Percentiles rank a stretch among this genome's conserved stretches.
Evolutionary conservation across 352 stramenopile genomes (phyloP).

Genomic region (Phytopythium litorale): DNA sequence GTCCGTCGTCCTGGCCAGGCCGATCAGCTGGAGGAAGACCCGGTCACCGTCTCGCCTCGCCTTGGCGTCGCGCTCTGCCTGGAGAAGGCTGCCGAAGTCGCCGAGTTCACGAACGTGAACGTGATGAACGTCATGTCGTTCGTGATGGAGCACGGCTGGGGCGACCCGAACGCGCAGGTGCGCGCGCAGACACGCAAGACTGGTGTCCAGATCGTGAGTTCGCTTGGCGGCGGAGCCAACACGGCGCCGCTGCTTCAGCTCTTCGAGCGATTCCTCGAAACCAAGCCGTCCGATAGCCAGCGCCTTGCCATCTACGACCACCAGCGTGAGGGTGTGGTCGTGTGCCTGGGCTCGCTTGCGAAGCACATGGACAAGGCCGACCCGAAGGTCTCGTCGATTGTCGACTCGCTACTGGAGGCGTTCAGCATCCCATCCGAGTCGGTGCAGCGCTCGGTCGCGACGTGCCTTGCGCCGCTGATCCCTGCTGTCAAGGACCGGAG

Average conservation of each 20-base stretch:
- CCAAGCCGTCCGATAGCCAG: conserved; percentile 36
- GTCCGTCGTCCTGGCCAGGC: conserved; percentile 49
- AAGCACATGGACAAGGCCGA: conserved; percentile 89
- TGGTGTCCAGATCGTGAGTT: conserved; percentile 72
- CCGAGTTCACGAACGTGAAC: conserved; percentile 47
- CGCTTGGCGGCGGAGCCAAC: conserved; percentile 59
- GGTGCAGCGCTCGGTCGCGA: conserved; percentile 90
- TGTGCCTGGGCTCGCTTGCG: conserved; percentile 87
- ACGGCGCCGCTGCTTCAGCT: conserved; percentile 63
- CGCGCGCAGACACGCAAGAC: conserved; percentile 85
- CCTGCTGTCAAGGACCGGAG: conserved; percentile 74
- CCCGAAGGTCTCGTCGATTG: conserved; percentile 85
- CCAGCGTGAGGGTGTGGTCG: conserved; percentile 87
- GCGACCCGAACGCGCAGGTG: conserved; percentile 65
- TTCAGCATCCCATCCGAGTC: conserved; percentile 91
- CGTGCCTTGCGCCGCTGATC: conserved; percentile 89
- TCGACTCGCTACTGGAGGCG: conserved; percentile 83
- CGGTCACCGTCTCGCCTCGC: conserved; percentile 50
- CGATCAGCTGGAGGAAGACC: conserved; percentile 52
- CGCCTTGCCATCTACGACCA: conserved; percentile 68
- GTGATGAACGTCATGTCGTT: conserved; percentile 73
- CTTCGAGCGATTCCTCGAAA: conserved; percentile 74
- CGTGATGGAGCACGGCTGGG: conserved; percentile 75
- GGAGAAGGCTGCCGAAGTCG: conserved; percentile 55
- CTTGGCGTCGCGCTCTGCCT: conserved; percentile 73